phyloP scores from a whole-genome alignment of 306 rosid species.

The Lathyrus sativus region DNA sequence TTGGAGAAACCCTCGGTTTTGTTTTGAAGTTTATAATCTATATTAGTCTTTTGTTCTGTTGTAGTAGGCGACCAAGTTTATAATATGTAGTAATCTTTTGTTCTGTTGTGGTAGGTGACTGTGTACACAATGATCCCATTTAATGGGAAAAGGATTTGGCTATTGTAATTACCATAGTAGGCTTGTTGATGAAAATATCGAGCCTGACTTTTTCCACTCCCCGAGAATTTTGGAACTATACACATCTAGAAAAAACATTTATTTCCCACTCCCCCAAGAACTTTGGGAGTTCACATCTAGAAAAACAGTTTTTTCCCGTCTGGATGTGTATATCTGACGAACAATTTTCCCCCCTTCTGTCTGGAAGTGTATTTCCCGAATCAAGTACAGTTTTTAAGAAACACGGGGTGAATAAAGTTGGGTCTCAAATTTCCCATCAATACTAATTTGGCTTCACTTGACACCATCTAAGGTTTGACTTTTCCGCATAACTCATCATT shows the following conservation, averaged over 20 bases:
- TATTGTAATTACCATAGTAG: background rate
- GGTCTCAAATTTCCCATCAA: background rate
- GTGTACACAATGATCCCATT: background rate
- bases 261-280: background rate
- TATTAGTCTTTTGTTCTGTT: too few relatives aligned
- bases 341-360: background rate
- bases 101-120: background rate
- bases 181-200: background rate
- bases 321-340: background rate
- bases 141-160: background rate
- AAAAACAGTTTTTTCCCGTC: background rate
- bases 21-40: too few relatives aligned
- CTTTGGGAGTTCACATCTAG: background rate
- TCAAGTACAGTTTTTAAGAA: background rate
- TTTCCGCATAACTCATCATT: slow-evolving; percentile 20
- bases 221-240: background rate
- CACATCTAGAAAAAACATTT: background rate
- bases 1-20: background rate
- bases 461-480: background rate
- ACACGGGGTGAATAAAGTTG: background rate
- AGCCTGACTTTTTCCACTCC: background rate
- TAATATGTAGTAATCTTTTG: background rate
- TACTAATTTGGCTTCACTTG: background rate
- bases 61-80: background rate
- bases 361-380: background rate